phyloP scores from a whole-genome alignment of 106 monocot genomes.

The Dactylorhiza incarnata region DNA sequence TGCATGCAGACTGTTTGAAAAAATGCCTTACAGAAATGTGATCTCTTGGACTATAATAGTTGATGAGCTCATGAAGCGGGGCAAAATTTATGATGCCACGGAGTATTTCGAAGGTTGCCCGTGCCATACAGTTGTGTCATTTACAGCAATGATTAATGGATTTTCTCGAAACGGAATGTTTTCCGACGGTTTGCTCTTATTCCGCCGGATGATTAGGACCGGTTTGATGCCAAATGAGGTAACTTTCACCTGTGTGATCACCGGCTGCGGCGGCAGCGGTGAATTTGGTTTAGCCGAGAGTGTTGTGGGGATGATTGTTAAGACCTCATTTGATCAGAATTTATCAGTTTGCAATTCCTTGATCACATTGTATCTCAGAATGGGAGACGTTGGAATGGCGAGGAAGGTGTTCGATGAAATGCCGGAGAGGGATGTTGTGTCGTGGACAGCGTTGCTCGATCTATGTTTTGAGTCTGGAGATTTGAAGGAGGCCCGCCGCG shows the following conservation, averaged over 20 bases:
- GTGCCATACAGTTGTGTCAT: slow-evolving; percentile 23
- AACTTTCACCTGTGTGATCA: slow-evolving; percentile 31
- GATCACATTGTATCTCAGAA: slow-evolving; percentile 40
- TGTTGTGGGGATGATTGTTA: slow-evolving; percentile 31
- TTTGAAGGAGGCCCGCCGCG: slow-evolving; percentile 19
- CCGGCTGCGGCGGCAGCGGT: slow-evolving; percentile 14
- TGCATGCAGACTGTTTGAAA: not conserved
- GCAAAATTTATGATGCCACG: slow-evolving; percentile 18
- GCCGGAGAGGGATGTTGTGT: slow-evolving; percentile 48
- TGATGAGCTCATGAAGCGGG: slow-evolving; percentile 51
- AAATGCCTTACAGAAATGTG: slow-evolving; percentile 8
- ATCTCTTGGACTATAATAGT: slow-evolving; percentile 26
- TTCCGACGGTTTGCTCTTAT: slow-evolving; percentile 21
- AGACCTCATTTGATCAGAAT: slow-evolving; percentile 21
- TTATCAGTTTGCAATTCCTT: slow-evolving; percentile 39
- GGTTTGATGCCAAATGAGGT: slow-evolving; percentile 39
- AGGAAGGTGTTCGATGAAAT: slow-evolving; percentile 40
- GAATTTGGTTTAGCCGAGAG: slow-evolving; percentile 16
- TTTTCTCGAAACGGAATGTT: slow-evolving; percentile 31
- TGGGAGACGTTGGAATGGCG: slow-evolving; percentile 20
- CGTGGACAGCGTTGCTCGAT: slow-evolving; percentile 62
- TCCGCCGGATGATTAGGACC: slow-evolving; percentile 25
- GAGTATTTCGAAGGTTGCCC: slow-evolving; percentile 24
- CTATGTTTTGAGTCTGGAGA: slow-evolving; percentile 32
- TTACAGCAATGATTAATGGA: slow-evolving; percentile 42